phyloP scores from a whole-genome alignment of 495 filamentous ascomycete genomes.

The Hyaloscypha bicolor region DNA sequence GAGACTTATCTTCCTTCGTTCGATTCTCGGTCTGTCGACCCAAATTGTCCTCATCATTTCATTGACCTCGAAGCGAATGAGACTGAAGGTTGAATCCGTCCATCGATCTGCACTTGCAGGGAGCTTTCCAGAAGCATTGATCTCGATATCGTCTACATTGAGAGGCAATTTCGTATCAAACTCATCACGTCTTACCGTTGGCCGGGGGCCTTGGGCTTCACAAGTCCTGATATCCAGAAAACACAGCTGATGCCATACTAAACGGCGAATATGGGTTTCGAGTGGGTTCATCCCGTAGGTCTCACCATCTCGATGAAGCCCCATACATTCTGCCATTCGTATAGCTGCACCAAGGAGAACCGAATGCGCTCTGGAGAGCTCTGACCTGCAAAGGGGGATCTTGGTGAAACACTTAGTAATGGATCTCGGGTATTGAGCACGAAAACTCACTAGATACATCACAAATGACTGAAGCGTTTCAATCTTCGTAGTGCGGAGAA shows the following conservation, averaged over 20 bases:
- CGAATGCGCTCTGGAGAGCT: slow-evolving; percentile 71
- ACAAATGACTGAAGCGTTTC: slow-evolving; percentile 76
- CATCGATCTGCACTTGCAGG: slow-evolving; percentile 48
- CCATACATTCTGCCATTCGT: slow-evolving; percentile 75
- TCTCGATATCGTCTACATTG: slow-evolving; percentile 65
- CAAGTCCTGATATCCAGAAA: slow-evolving; percentile 76
- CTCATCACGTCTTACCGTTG: slow-evolving; percentile 67
- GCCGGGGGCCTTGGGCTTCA: slow-evolving; percentile 73
- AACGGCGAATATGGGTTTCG: slow-evolving; percentile 72
- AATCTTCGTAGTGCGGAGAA: slow-evolving; percentile 67
- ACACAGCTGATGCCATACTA: slow-evolving; percentile 76
- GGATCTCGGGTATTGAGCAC: not conserved
- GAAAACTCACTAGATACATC: slow-evolving; percentile 63
- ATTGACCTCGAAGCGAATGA: slow-evolving; percentile 71
- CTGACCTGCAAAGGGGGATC: slow-evolving; percentile 69
- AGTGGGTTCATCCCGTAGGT: slow-evolving; percentile 63
- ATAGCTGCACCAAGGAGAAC: slow-evolving; percentile 70
- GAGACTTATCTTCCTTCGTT: slow-evolving; percentile 58
- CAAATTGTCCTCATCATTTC: slow-evolving; percentile 71
- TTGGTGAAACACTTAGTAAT: slow-evolving; percentile 28
- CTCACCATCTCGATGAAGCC: slow-evolving; percentile 71
- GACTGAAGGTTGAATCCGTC: slow-evolving; percentile 66
- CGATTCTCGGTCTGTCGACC: slow-evolving; percentile 62
- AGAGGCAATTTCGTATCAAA: slow-evolving; percentile 69
- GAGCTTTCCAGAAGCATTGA: slow-evolving; percentile 41